phyloP scores from a whole-genome alignment of 2,329 filamentous ascomycete genomes.

The Monilinia vaccinii-corymbosi region DNA sequence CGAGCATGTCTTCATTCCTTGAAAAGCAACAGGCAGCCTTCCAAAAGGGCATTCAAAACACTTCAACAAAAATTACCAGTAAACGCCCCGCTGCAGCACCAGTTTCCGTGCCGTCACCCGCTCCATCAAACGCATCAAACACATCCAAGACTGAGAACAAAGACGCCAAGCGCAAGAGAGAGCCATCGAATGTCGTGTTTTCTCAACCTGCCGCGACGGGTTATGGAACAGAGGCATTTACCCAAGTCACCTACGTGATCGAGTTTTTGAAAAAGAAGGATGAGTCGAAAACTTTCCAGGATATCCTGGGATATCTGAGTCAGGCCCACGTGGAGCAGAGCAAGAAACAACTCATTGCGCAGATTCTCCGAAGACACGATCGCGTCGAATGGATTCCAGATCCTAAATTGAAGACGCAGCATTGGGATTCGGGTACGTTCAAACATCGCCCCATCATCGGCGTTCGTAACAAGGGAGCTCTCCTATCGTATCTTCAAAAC shows the following conservation, averaged over 20 bases:
- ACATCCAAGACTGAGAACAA: conserved; percentile 45
- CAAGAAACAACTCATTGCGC: conserved; percentile 54
- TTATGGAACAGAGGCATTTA: conserved; percentile 72
- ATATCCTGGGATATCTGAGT: conserved; percentile 74
- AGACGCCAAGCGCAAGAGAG: conserved; percentile 52
- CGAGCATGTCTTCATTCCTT: conserved; percentile 51
- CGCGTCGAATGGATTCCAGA: conserved; percentile 50
- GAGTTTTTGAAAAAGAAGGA: conserved; percentile 70
- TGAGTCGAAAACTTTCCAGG: conserved; percentile 58
- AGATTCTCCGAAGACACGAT: conserved; percentile 57
- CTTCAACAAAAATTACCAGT: conserved; percentile 51
- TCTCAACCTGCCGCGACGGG: conserved; percentile 70
- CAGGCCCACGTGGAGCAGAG: conserved; percentile 54
- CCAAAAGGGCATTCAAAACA: conserved; percentile 51
- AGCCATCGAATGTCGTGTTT: conserved; percentile 50
- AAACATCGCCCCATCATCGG: conserved; percentile 76
- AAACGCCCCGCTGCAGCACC: conserved; percentile 42
- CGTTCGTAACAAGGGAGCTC: conserved; percentile 66
- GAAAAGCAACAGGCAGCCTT: conserved; percentile 57
- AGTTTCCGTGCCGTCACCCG: conserved; percentile 51
- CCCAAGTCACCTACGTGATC: conserved; percentile 80
- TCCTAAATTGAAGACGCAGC: conserved; percentile 52
- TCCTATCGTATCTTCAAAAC: conserved; percentile 72
- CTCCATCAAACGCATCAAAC: conserved; percentile 47
- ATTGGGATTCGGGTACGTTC: conserved; percentile 64